Conservation (phyloP, 805 yeast genomes). For the Wickerhamomyces mucosus region DNA sequence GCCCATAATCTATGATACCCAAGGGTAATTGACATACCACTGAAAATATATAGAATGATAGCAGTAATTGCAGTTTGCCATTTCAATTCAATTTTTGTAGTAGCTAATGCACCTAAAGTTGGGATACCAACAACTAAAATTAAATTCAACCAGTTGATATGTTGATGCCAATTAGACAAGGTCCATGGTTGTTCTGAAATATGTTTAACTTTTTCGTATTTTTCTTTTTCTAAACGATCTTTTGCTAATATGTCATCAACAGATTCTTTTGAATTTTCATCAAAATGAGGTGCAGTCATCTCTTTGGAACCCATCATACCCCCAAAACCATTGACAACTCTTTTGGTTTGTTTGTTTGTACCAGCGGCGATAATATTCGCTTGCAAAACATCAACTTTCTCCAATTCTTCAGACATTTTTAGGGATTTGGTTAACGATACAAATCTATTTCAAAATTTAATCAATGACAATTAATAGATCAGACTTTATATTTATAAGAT, state of each 20-base stretch:
- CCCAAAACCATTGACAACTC: slow-evolving; percentile 79
- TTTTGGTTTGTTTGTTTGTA: slow-evolving; percentile 55
- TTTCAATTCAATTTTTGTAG: slow-evolving; percentile 38
- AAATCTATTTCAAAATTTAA: too few relatives aligned
- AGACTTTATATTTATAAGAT: too few relatives aligned
- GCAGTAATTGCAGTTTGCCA: slow-evolving; percentile 21
- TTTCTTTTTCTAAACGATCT: slow-evolving; percentile 32
- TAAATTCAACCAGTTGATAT: slow-evolving; percentile 72
- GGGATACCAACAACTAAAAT: slow-evolving; percentile 58
- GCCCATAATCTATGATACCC: slow-evolving; percentile 80
- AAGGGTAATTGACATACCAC: slow-evolving; percentile 74
- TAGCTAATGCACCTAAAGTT: slow-evolving; percentile 36
- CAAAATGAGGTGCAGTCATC: slow-evolving; percentile 59
- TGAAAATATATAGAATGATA: slow-evolving; percentile 40
- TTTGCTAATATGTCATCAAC: slow-evolving; percentile 36
- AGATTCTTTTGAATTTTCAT: slow-evolving; percentile 41
- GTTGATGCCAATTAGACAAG: slow-evolving; percentile 56
- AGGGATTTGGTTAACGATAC: neutral
- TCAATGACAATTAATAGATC: too few relatives aligned
- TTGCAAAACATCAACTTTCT: slow-evolving; percentile 47
- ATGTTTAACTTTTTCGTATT: slow-evolving; percentile 35
- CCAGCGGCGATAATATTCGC: slow-evolving; percentile 82
- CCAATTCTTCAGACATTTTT: slow-evolving; percentile 8
- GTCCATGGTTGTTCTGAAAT: slow-evolving; percentile 81
- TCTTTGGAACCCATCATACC: slow-evolving; percentile 74